Base-by-base conservation (phyloP, 352 stramenopile genomes). In the Phytophthora fragariae region DNA sequence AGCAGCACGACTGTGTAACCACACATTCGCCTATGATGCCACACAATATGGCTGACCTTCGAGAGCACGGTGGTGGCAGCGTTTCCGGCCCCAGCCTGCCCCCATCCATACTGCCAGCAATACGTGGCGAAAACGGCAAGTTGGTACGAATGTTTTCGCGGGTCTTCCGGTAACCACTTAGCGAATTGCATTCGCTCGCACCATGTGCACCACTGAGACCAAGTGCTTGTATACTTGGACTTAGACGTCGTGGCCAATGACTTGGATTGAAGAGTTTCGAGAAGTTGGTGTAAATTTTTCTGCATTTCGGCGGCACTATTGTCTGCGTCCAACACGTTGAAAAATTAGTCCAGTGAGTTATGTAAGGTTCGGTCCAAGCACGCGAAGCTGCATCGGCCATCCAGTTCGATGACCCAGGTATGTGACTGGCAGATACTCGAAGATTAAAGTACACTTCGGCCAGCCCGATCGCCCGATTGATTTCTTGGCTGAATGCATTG, bases 371-470 rank as follows among this genome's bases (percentile, higher is more conserved):
- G 9, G 27, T 46, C 66, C 70, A 74, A 1, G 62, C 63, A 14
- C 75, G 14, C 0, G 75, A 82, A 0, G 64, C 65, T 12, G 64
- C 64, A 54, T 77, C 71, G 0, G 75, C 68, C 75, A 79, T 73
- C 39, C 10, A 41, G 55, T 83, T 75, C 0, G 54, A 21, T 6
- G 57, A 54, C 0, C 72, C 65, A 0, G 62, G 62, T 0, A 80
- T 54, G 12, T 83, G 76, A 7, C 60, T 21, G 0, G 41, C 54
- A 0, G 44, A 55, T 1, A 80, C n/a, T 8, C 72, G 31, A 3
- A 76, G 59, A 5, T 69, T 65, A 12, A 70, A 57, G 1, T 70
- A 33, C 0, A 53, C 72, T 46, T 80, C 72, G 0, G 55, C 53
- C 2, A 77, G 37, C 1, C 72, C 65, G 19, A 80, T 76, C 0